Percentiles rank a stretch among this genome's conserved stretches.
Evolutionary conservation across 306 rosid genomes (phyloP).

Genomic region (Castanea crenata): DNA sequence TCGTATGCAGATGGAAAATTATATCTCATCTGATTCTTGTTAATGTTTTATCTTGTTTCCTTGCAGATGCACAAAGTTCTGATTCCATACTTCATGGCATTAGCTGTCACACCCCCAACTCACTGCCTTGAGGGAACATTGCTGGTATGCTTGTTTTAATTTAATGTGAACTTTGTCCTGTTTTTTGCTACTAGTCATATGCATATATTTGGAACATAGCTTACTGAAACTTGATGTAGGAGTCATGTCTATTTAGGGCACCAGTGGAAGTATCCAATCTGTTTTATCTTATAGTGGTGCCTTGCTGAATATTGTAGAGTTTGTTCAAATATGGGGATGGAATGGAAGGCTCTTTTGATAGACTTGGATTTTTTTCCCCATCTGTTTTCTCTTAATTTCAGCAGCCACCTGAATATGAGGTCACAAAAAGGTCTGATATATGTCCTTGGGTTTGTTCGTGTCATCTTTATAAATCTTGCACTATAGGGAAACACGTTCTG

Average conservation of each 20-base stretch:
- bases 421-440: no score
- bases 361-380: no score
- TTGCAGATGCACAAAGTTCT: conserved; percentile 85
- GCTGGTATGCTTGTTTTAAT: conserved; percentile 56
- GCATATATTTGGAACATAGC: background rate
- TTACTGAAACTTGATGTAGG: background rate
- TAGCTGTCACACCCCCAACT: conserved; percentile 75
- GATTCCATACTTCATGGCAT: conserved; percentile 72
- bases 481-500: no score
- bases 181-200: background rate
- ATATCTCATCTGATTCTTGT: background rate
- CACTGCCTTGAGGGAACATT: conserved; percentile 88
- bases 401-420: no score
- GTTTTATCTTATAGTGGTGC: no score
- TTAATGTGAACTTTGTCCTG: background rate
- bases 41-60: conserved; percentile 13
- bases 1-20: background rate
- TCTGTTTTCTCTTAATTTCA: no score
- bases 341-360: no score
- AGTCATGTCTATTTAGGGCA: background rate
- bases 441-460: no score
- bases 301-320: no score
- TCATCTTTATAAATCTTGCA: no score
- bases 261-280: background rate
- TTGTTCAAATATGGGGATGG: no score